These are phyloP conservation scores for Cerrena zonata DNA, from an alignment of 1,284 basidiomycete species.

Conservation along the genomic window DNA sequence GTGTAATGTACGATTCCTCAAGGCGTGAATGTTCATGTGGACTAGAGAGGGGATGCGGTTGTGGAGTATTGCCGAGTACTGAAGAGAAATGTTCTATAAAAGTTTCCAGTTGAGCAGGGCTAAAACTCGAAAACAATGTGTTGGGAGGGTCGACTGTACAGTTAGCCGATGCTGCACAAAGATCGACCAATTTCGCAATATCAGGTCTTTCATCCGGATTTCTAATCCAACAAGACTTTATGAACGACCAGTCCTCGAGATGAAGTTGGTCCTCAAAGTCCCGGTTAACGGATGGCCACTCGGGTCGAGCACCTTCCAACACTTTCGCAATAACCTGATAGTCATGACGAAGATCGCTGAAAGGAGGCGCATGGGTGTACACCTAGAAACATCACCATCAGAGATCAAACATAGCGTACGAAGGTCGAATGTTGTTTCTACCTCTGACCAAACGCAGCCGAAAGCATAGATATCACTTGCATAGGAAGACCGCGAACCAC, in stretches of 20 bases:
- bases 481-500: conserved; percentile 13
- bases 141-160: background rate
- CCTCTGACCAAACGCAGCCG: conserved; percentile 25
- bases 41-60: background rate
- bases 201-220: background rate
- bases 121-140: background rate
- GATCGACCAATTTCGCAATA: background rate
- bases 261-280: background rate
- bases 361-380: background rate
- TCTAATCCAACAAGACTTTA: background rate
- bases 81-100: background rate
- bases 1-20: background rate
- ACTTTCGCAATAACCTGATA: background rate
- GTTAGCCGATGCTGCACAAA: background rate
- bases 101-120: background rate
- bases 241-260: background rate
- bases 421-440: no score
- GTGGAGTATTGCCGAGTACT: background rate
- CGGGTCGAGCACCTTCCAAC: background rate
- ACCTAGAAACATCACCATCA: background rate
- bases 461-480: conserved; percentile 26
- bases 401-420: background rate
- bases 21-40: background rate
- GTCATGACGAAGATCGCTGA: background rate
- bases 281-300: background rate